Evolutionary conservation across 495 filamentous ascomycete species (phyloP).

Genomic region (Penicillium lividum): DNA sequence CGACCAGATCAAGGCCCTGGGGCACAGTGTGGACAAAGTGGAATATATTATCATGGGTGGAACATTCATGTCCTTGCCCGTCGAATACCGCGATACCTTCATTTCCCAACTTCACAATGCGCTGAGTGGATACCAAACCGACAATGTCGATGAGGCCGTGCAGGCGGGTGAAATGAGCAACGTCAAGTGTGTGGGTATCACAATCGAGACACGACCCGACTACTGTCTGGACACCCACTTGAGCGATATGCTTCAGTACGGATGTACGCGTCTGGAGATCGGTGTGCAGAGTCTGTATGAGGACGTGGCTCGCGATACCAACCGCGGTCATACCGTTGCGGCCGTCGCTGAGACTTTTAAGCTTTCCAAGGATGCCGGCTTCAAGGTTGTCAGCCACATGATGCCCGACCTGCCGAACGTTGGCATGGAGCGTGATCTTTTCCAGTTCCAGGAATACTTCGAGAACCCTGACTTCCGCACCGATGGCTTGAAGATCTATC

Average conservation of each 20-base stretch:
- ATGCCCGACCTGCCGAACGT: conserved; percentile 99
- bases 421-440: conserved; percentile 94
- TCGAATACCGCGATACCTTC: conserved; percentile 86
- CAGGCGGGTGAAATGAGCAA: conserved; percentile 88
- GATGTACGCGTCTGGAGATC: conserved; percentile 91
- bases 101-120: conserved; percentile 96
- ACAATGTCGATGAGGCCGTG: conserved; percentile 93
- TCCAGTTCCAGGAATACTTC: conserved; percentile 97
- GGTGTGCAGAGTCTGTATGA: conserved; percentile 97
- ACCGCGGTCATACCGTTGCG: conserved; percentile 93
- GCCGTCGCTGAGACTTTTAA: conserved; percentile 94
- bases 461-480: conserved; percentile 95
- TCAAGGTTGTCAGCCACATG: conserved; percentile 99
- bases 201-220: conserved; percentile 94
- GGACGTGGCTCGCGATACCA: conserved; percentile 96
- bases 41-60: conserved; percentile 99
- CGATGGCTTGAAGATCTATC: conserved; percentile 98
- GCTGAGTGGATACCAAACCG: conserved; percentile 86
- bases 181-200: conserved; percentile 97
- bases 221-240: conserved; percentile 94
- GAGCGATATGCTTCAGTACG: conserved; percentile 92
- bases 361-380: conserved; percentile 93
- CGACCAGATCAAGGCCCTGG: conserved; percentile 91
- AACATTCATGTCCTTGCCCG: conserved; percentile 95
- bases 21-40: conserved; percentile 97